Base-by-base conservation (phyloP, 2,329 filamentous ascomycete genomes). In the Arthroderma sp. region DNA sequence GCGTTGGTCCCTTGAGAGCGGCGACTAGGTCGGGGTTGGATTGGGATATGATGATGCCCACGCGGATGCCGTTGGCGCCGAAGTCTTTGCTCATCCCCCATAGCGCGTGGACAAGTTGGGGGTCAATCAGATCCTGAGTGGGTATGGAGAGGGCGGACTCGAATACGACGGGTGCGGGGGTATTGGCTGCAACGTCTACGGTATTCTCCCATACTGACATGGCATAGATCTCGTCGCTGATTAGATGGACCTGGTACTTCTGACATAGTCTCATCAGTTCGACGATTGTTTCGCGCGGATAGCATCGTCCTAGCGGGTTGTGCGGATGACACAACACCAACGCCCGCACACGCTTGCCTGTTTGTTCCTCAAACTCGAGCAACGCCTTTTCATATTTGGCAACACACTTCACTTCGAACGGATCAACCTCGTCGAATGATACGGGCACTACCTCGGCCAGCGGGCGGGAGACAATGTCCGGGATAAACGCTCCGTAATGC, bases 161-260 rank as follows among this genome's bases (percentile, higher is more conserved):
- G 58, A 81, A 81, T n/a, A 33, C n/a, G 0, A 68, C 64, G 0
- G 66, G 62, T 0, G 47, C 9, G 0, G 58, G 56, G 43, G 66
- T 74, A 57, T 59, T 68, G 37, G 21, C 68, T 59, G 76, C 79
- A 4, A 70, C 58, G 65, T 74, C 83, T 0, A 76, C 67, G 0
- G 79, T 81, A 3, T 80, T 63, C 28, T 33, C 44, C 44, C 44
- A 51, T 17, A 51, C 44, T 11, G 44, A 51, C 25, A 51, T 2
- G 1, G 79, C 81, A 62, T 83, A 83, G 37, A 83, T 77, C 63
- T 83, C 81, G 63, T 83, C 80, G 61, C 74, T 76, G 65, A 83
- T 74, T 38, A 83, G 68, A 61, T 83, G 79, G 3, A 82, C 66
- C 2, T 70, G 60, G 61, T 81, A 67, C 56, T 73, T 71, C 55